A percentile compares a stretch with the other conserved stretches of the same genome.
phyloP scores from a whole-genome alignment of 2,329 filamentous ascomycete species.

The Aureobasidium namibiae region DNA sequence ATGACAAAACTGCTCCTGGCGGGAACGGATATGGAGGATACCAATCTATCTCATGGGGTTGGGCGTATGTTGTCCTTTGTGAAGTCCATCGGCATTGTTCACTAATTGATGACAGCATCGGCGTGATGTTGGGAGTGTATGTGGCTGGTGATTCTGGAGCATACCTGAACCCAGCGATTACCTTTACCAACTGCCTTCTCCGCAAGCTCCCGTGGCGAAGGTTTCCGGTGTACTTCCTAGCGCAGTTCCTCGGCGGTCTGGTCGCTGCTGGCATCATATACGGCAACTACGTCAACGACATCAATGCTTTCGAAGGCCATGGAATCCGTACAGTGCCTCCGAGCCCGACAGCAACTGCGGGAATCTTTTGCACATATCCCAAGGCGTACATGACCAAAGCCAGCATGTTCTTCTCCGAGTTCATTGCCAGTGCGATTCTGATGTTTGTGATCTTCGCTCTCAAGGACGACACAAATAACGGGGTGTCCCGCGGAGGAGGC shows the following conservation, averaged over 20 bases:
- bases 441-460: conserved; percentile 65
- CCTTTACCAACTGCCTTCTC: conserved; percentile 60
- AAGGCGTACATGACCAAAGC: conserved; percentile 54
- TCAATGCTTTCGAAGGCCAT: conserved; percentile 55
- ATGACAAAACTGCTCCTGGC: conserved; percentile 32
- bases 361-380: conserved; percentile 64
- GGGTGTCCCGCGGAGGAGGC: conserved; percentile 21
- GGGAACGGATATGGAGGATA: conserved; percentile 35
- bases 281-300: conserved; percentile 48
- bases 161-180: conserved; percentile 61
- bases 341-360: conserved; percentile 49
- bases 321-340: conserved; percentile 55
- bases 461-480: conserved; percentile 42
- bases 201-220: conserved; percentile 61
- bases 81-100: no score
- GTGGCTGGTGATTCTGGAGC: conserved; percentile 57
- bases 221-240: conserved; percentile 58
- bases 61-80: conserved; percentile 17
- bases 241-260: conserved; percentile 62
- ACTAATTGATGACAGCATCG: conserved; percentile 15
- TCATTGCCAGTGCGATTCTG: conserved; percentile 56
- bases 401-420: conserved; percentile 64
- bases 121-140: conserved; percentile 48
- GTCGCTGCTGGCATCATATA: conserved; percentile 41
- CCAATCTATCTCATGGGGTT: conserved; percentile 36